Evolutionary conservation across 345 rosid genomes (phyloP), one percentile per base, ranked within the genome.

Genomic region (Triadica sebifera): DNA sequence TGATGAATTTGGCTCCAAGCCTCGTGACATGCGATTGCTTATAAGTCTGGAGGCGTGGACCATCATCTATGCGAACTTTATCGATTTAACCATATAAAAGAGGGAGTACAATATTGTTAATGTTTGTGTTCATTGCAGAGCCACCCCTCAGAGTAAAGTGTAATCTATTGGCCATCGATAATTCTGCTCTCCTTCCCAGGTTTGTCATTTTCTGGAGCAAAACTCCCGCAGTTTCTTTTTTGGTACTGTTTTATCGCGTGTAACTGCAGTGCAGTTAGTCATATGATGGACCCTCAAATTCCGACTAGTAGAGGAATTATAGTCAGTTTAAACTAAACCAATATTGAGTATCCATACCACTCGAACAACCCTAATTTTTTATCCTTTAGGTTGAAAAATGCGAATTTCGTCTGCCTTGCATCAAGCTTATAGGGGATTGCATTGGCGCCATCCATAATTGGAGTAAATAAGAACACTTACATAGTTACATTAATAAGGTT

Each of bases 131-230:
- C 24, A 52, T 63, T 70, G 75, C 81, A 83, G 85, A 78, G 8
- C 76, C 69, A 72, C 74, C 58, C 76, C 25, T 57, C 51, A 60
- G 78, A 50, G 52, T 55, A 68, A 75, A 79, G 77, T n/a, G n/a
- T n/a, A 69, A 73, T 61, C 74, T 55, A 53, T 39, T 75, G 80
- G 61, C 22, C 49, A 69, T 34, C 22, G 50, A 53, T 70, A 68
- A 69, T 43, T 66, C 65, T 39, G 74, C 45, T 62, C 5, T 34
- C 62, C 63, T 51, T 41, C 39, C 20, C 55, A 69, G 83, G 83
- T 78, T 76, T 78, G 82, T 63, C 61, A 20, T 79, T 53, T 70
- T 69, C 62, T 70, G 65, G 75, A 38, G 73, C 78, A 15, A 46
- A 10, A 16, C 4, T 61, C 22, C 53, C 43, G 8, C 10, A 37